Base-by-base conservation (phyloP, 2,329 filamentous ascomycete species). In the Microascus cirrosus region DNA sequence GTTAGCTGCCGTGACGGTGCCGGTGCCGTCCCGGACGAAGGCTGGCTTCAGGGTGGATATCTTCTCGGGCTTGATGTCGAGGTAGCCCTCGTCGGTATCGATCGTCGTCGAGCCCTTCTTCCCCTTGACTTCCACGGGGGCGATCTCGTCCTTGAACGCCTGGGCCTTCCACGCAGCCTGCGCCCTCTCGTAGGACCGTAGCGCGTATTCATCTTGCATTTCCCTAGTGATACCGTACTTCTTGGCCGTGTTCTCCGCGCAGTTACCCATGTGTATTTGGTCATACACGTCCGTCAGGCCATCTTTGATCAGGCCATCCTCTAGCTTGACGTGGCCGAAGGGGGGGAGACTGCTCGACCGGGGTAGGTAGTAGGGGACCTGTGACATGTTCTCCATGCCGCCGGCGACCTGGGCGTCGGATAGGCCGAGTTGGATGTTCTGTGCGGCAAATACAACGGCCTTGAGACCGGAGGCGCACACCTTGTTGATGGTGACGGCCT, bases 311-410 rank as follows among this genome's bases (percentile, higher is more conserved):
- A 99, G 74, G 0, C 93, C 94, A 67, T 99, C 94, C 71, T 95
- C 87, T 72, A 96, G 76, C 72, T 88, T 88, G 64, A 94, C 78
- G 66, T 96, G 84, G 36, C 94, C 94, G 67, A 97, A 96, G 0
- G 90, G 77, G 1, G 92, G 89, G 64, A 94, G 78, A 61, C 87
- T 83, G 66, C 85, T 90, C n/a, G 90, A 84, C 35, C 94, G 84
- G 8, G 88, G 85, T 34, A 95, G 75, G 69, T 96, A 97, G 73
- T 95, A 95, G 2, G 94, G 94, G 4, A 96, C 90, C 45, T 88
- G 82, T 6, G 89, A 90, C 94, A 99, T 99, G 73, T 90, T 96
- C 76, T 99, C 94, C 89, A 99, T 96, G 57, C 94, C 94, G 61
- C 94, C 94, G 1, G 94, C 94, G 8, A 97, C 80, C 70, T 95